A percentile compares a stretch with the other conserved stretches of the same genome.
These are phyloP conservation scores for Melastoma candidum DNA, from an alignment of 441 rosid species.

Conservation along the genomic window DNA sequence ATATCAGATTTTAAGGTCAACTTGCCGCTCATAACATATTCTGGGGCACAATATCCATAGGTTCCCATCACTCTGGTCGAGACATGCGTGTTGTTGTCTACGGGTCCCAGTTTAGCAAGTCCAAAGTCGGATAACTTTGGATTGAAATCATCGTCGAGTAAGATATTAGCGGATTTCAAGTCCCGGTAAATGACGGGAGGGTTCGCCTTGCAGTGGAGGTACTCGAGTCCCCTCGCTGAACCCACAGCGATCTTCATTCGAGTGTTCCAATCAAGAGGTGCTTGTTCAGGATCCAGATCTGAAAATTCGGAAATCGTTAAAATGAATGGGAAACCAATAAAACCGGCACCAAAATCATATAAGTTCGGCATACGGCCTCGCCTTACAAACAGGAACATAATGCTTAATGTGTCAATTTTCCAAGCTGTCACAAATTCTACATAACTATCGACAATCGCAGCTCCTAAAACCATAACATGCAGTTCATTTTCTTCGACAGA, in stretches of 20 bases:
- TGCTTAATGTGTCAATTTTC: no score
- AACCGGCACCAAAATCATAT: no score
- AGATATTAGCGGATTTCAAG: constrained; percentile 59
- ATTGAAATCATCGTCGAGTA: constrained; percentile 43
- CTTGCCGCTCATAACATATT: constrained; percentile 70
- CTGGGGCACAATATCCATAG: no score
- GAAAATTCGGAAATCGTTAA: constrained; percentile 1
- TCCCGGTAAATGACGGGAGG: constrained; percentile 70
- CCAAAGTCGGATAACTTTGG: constrained; percentile 18
- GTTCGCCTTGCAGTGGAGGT: constrained; percentile 60
- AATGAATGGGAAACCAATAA: not conserved
- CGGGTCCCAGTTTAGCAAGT: no score
- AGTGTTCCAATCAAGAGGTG: constrained; percentile 45
- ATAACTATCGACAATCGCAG: no score
- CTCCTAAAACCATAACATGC: no score
- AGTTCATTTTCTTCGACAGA: no score
- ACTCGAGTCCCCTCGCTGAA: constrained; percentile 62
- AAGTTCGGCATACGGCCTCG: no score
- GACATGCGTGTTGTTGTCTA: no score
- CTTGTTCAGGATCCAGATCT: constrained; percentile 40
- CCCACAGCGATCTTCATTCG: constrained; percentile 62
- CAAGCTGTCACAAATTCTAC: no score
- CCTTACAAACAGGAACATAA: no score
- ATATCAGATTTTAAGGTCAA: constrained; percentile 60
- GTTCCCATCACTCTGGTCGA: no score